phyloP scores from a whole-genome alignment of 352 stramenopile genomes.

The Pythium utonaiense region DNA sequence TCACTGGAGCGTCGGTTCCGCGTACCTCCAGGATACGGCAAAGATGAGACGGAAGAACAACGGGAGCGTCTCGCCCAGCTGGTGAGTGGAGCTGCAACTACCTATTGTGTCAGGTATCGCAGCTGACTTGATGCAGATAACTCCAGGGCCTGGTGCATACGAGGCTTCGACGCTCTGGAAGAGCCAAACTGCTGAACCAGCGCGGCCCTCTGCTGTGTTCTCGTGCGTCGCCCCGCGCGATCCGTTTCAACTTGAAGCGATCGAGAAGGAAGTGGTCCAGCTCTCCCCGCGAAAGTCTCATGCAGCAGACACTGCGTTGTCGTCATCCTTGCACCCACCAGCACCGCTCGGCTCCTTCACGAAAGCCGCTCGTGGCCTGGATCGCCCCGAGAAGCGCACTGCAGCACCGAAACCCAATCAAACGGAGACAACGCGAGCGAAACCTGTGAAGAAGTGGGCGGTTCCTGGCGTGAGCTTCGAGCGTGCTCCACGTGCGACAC shows the following conservation, averaged over 20 bases:
- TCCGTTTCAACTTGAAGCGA: constrained; percentile 20
- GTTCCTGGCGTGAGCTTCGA: constrained; percentile 6
- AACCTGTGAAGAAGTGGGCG: not conserved
- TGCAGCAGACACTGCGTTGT: not conserved
- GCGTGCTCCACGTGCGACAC: constrained; percentile 10
- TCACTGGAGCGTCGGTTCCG: constrained; percentile 54
- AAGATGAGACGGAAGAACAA: constrained; percentile 34
- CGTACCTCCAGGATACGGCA: constrained; percentile 45
- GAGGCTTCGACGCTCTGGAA: constrained; percentile 21
- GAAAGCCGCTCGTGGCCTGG: constrained; percentile 10
- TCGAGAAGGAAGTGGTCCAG: not conserved
- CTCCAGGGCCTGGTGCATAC: constrained; percentile 54
- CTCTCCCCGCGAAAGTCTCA: not conserved
- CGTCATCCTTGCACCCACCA: constrained; percentile 1
- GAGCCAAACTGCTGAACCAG: constrained; percentile 21
- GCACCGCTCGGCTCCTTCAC: constrained; percentile 18
- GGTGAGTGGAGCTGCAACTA: not conserved
- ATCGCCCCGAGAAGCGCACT: not conserved
- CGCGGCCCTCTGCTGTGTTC: constrained; percentile 28
- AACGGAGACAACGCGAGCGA: not conserved
- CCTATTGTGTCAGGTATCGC: too few species aligned
- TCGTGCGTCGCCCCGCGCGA: constrained; percentile 21
- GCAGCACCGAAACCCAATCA: not conserved
- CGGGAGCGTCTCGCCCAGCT: constrained; percentile 10
- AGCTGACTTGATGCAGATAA: constrained; percentile 18